A percentile compares a stretch with the other conserved stretches of the same genome.
These are phyloP conservation scores for Lactarius trivialis DNA, from an alignment of 768 basidiomycete genomes.

Conservation along the genomic window DNA sequence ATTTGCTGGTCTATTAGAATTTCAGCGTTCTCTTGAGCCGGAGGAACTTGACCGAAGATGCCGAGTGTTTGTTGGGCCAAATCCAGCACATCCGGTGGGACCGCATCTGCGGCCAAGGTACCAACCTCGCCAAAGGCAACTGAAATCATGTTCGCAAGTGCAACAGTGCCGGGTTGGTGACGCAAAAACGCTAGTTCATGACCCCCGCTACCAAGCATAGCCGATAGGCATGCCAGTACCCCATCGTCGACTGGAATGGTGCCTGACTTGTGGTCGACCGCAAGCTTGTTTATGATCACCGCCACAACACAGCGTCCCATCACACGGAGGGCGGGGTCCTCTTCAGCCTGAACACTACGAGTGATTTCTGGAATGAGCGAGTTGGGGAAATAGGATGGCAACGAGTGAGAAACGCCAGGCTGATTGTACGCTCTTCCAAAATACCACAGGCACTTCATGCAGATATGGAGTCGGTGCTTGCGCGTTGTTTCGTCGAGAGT, in stretches of 20 bases:
- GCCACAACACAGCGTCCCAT: background rate
- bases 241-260: background rate
- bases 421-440: background rate
- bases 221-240: background rate
- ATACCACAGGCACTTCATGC: constrained; percentile 5
- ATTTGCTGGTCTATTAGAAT: no score
- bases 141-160: background rate
- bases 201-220: background rate
- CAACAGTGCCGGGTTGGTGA: background rate
- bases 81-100: constrained; percentile 2
- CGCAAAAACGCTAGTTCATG: background rate
- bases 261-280: background rate
- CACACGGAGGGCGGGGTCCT: background rate
- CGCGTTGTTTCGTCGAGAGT: background rate
- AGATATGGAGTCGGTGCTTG: background rate
- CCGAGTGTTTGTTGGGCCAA: background rate
- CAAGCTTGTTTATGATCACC: background rate
- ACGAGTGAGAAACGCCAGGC: background rate
- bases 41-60: background rate
- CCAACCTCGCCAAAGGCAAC: background rate
- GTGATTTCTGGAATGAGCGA: constrained; percentile 1
- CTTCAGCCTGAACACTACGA: background rate
- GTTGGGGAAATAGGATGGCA: background rate
- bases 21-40: background rate
- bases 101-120: background rate